Evolutionary conservation across 2,329 filamentous ascomycete species (phyloP).

Genomic region (Diaporthe sp.): DNA sequence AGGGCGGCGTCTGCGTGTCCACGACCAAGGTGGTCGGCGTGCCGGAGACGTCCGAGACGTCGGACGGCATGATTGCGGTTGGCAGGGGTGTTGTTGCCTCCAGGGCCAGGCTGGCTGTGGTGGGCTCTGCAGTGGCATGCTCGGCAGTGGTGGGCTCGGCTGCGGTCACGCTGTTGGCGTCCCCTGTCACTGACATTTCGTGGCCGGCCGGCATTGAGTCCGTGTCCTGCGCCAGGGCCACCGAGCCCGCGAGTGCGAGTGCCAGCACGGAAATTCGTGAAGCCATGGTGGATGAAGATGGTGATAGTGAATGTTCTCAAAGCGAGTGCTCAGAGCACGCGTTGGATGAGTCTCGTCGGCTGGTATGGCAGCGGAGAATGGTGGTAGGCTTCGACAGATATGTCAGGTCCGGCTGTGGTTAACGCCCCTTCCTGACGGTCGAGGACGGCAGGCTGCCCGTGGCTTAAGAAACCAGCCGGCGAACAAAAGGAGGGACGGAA

Average conservation of each 20-base stretch:
- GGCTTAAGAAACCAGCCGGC: background rate
- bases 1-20: slow-evolving; percentile 28
- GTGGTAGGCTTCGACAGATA: slow-evolving; percentile 10
- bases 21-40: slow-evolving; percentile 34
- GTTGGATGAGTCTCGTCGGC: background rate
- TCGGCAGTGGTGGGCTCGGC: background rate
- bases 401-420: background rate
- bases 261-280: slow-evolving; percentile 10
- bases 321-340: background rate
- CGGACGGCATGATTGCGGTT: slow-evolving; percentile 35
- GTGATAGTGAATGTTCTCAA: background rate
- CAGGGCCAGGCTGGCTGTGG: background rate
- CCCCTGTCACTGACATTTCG: background rate
- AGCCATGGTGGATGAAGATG: background rate
- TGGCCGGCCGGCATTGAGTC: background rate
- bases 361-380: background rate
- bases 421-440: background rate
- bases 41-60: slow-evolving; percentile 31
- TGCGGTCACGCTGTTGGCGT: background rate
- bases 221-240: background rate
- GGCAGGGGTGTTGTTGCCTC: slow-evolving; percentile 18
- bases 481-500: slow-evolving; percentile 22
- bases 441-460: slow-evolving; percentile 4
- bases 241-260: background rate
- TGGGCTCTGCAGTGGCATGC: background rate